Evolutionary conservation across 2,329 filamentous ascomycete species (phyloP), one percentile per base, ranked within the genome.

Genomic region (Plenodomus tracheiphilus): DNA sequence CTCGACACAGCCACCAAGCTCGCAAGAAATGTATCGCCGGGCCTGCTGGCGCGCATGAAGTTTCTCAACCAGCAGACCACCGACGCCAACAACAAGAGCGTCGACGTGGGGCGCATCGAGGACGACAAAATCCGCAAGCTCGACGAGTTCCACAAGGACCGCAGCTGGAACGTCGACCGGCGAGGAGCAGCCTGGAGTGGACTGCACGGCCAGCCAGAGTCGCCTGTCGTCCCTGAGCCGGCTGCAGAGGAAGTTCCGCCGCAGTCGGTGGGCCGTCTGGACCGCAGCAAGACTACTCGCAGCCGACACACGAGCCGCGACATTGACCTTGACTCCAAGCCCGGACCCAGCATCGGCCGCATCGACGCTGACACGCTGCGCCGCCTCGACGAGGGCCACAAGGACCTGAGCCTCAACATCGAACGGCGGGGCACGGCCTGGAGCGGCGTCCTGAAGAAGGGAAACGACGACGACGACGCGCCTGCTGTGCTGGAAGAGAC

Each of bases 171-270:
- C 58, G 76, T 89, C 62, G 79, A 85, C 70, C 81, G 85, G 66
- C 81, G 85, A 64, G 87, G 87, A 67, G 84, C 85, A 65, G 82
- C 86, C 61, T 91, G 87, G 87, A 88, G 83, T 76, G 85, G 84
- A 69, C 49, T 28, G 34, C 35, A 47, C 13, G 55, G 40, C 49
- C 61, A 43, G 34, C 30, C 25, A 17, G 40, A 41, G 7, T 46
- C 56, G 30, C 63, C 65, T 36, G 59, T 71, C 54, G 57, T 64
- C 10, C 59, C 66, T 13, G 68, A 70, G 55, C 57, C 62, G 4
- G 28, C 13, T 4, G 28, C 28, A 32, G 28, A 32, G 11, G 28
- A 7, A 32, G 28, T 4, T 11, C 6, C 28, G 28, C 28, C 7
- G 28, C 28, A 10, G 8, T 6, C 7, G 4, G 28, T 32, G 9